Conservation (phyloP, 1,139 yeast species). For the Neolecta irregularis region DNA sequence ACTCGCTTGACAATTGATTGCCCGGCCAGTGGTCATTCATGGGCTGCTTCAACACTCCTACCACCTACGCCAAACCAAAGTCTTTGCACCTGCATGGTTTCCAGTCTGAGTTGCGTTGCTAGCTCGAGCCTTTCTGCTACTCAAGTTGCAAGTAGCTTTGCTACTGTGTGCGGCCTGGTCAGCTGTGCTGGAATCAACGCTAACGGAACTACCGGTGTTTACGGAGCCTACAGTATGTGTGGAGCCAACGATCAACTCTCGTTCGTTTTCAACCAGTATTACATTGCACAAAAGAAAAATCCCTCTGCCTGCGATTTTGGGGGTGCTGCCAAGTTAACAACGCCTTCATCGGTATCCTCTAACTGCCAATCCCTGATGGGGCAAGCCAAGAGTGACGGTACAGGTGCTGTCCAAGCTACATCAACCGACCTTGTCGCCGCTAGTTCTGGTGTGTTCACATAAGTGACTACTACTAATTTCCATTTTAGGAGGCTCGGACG, state of each 20-base stretch:
- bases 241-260: conserved; percentile 37
- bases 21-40: conserved; percentile 28
- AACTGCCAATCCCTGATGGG: too few relatives aligned
- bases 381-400: too few relatives aligned
- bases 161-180: conserved; percentile 31
- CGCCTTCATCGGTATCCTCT: too few relatives aligned
- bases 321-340: background rate
- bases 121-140: conserved; percentile 24
- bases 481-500: too few relatives aligned
- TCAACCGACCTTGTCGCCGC: too few relatives aligned
- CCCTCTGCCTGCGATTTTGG: conserved; percentile 12
- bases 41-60: conserved; percentile 27
- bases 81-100: conserved; percentile 43
- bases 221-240: conserved; percentile 48
- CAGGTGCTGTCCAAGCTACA: too few relatives aligned
- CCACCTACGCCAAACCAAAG: conserved; percentile 42
- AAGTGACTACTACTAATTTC: too few relatives aligned
- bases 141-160: conserved; percentile 28
- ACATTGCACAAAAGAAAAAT: conserved; percentile 21
- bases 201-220: conserved; percentile 36
- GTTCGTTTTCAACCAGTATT: conserved; percentile 37
- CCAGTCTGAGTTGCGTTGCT: conserved; percentile 35
- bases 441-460: too few relatives aligned
- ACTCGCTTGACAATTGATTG: conserved; percentile 21
- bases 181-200: conserved; percentile 36